Evolutionary conservation across 768 basidiomycete genomes (phyloP).

Genomic region (Russula brevipes): DNA sequence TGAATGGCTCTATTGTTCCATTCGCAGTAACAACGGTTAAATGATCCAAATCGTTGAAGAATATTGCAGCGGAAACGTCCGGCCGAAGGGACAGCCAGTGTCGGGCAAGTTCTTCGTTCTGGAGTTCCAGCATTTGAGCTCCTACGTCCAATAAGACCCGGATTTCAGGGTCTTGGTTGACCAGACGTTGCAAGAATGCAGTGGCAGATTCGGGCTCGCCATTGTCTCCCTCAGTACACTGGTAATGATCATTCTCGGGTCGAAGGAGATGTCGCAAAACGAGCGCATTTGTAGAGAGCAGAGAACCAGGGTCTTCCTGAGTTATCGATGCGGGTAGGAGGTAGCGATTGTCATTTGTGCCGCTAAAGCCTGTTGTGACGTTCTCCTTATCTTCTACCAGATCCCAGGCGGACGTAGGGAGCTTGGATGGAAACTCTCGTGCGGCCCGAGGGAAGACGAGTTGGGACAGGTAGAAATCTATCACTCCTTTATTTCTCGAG

Average conservation of each 20-base stretch:
- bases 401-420: slow-evolving; percentile 51
- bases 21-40: slow-evolving; percentile 36
- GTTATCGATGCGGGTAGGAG: slow-evolving; percentile 35
- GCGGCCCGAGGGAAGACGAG: slow-evolving; percentile 49
- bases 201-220: slow-evolving; percentile 21
- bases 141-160: slow-evolving; percentile 52
- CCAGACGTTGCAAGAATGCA: slow-evolving; percentile 34
- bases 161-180: slow-evolving; percentile 36
- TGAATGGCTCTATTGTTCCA: slow-evolving; percentile 34
- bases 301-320: slow-evolving; percentile 37
- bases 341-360: slow-evolving; percentile 47
- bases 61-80: slow-evolving; percentile 40
- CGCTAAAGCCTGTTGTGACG: slow-evolving; percentile 48
- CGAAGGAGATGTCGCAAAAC: slow-evolving; percentile 38
- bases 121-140: slow-evolving; percentile 50
- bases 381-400: slow-evolving; percentile 38
- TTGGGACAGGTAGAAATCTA: slow-evolving; percentile 46
- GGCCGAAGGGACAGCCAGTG: slow-evolving; percentile 37
- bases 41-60: slow-evolving; percentile 34
- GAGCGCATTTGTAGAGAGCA: slow-evolving; percentile 45
- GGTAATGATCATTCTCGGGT: slow-evolving; percentile 39
- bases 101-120: slow-evolving; percentile 38
- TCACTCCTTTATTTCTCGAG: slow-evolving; percentile 34
- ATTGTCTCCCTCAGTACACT: slow-evolving; percentile 21
- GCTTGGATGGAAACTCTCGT: slow-evolving; percentile 43